Evolutionary conservation across 1,284 basidiomycete species (phyloP).

Genomic region (Ustilago sp.): DNA sequence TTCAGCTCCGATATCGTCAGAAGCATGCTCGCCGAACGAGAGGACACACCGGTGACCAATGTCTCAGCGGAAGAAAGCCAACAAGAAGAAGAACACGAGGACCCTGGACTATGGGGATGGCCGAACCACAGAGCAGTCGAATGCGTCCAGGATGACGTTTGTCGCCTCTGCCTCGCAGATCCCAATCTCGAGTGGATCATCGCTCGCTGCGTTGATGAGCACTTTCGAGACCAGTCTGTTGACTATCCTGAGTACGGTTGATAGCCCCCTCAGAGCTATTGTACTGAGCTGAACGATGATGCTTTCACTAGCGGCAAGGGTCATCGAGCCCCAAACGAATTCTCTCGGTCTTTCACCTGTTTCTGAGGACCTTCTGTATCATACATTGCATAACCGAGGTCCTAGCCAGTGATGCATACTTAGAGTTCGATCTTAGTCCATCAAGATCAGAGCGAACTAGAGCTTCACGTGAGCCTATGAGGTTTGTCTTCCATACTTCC

Average conservation of each 20-base stretch:
- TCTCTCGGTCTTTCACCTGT: too few relatives aligned
- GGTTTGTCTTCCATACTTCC: background rate
- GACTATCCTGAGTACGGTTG: background rate
- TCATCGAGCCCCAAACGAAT: too few relatives aligned
- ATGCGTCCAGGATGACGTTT: slow-evolving; percentile 26
- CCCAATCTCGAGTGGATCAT: slow-evolving; percentile 22
- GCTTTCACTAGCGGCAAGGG: too few relatives aligned
- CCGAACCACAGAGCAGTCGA: slow-evolving; percentile 30
- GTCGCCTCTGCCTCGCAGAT: slow-evolving; percentile 24
- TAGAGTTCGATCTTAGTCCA: too few relatives aligned
- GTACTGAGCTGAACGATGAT: too few relatives aligned
- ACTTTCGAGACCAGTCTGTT: slow-evolving; percentile 8
- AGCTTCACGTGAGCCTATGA: background rate
- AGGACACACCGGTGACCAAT: slow-evolving; percentile 4
- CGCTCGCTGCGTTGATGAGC: slow-evolving; percentile 17
- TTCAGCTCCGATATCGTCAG: background rate
- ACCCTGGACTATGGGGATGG: slow-evolving; percentile 24
- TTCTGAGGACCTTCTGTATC: too few relatives aligned
- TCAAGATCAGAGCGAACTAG: too few relatives aligned
- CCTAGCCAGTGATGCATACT: too few relatives aligned
- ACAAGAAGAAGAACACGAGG: slow-evolving; percentile 4
- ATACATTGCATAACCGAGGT: too few relatives aligned
- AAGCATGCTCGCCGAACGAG: background rate
- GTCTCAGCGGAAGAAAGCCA: background rate
- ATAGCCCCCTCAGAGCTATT: background rate